These are phyloP conservation scores for Pythium folliculosum DNA, from an alignment of 352 stramenopile genomes.

Conservation along the genomic window DNA sequence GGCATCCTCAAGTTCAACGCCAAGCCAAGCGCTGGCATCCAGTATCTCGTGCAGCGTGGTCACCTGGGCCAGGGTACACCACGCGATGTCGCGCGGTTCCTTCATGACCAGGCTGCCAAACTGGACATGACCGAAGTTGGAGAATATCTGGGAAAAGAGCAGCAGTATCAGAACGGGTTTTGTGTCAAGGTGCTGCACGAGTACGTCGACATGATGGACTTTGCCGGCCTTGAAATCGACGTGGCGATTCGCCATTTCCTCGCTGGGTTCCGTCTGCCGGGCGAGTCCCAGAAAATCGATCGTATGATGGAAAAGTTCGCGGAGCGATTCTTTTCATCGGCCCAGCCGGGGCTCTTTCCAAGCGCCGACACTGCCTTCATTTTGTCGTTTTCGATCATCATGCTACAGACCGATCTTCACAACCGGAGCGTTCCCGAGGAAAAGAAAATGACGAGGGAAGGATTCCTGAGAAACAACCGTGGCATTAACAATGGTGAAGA, in stretches of 20 bases:
- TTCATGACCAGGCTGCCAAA: constrained; percentile 90
- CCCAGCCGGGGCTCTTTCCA: constrained; percentile 87
- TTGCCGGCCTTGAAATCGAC: constrained; percentile 95
- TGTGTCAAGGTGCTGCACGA: constrained; percentile 94
- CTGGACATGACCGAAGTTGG: constrained; percentile 98
- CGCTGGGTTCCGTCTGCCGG: constrained; percentile 96
- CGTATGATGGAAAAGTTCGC: constrained; percentile 99
- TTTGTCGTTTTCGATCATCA: constrained; percentile 93
- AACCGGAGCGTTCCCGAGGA: constrained; percentile 98
- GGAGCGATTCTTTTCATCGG: constrained; percentile 84
- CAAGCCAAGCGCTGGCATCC: constrained; percentile 91
- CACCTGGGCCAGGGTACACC: constrained; percentile 92
- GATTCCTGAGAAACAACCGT: constrained; percentile 97
- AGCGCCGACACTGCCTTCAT: constrained; percentile 98
- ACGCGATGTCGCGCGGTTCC: constrained; percentile 92
- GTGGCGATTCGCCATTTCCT: constrained; percentile 98
- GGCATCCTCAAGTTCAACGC: constrained; percentile 98
- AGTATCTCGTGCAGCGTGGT: constrained; percentile 91
- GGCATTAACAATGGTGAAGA: constrained; percentile 97
- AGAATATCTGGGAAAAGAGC: constrained; percentile 97
- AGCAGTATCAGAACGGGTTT: constrained; percentile 94
- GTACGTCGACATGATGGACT: constrained; percentile 97
- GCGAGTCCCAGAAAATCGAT: constrained; percentile 99
- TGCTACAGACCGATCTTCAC: constrained; percentile 96
- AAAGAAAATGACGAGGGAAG: constrained; percentile 97